Percentiles rank a stretch among this genome's conserved stretches.
These are phyloP conservation scores for Trichoderma virens DNA, from an alignment of 495 filamentous ascomycete species.

Conservation along the genomic window DNA sequence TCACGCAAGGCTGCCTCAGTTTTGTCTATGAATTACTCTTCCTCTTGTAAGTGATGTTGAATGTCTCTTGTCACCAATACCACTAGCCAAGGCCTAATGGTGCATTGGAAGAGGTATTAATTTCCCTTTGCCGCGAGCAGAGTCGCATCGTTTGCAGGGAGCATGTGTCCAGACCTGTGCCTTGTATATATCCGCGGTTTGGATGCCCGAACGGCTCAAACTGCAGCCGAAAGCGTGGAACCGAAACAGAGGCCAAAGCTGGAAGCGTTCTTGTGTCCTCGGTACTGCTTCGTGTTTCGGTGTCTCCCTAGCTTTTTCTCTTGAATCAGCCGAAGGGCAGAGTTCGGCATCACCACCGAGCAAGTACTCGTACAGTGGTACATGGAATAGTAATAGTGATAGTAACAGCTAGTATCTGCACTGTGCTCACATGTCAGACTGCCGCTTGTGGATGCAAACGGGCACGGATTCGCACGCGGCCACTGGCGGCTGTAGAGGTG, in stretches of 20 bases:
- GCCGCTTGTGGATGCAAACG: not conserved
- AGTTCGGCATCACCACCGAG: not conserved
- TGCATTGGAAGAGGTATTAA: not conserved
- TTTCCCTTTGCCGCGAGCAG: not conserved
- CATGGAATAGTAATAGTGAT: too few species aligned
- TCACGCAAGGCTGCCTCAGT: not conserved
- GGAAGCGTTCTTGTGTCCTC: not conserved
- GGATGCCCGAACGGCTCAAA: not conserved
- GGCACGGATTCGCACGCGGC: not conserved
- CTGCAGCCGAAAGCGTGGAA: slow-evolving; percentile 3
- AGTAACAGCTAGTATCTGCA: not conserved
- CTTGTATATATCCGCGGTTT: not conserved
- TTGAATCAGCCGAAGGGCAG: not conserved
- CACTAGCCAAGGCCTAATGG: not conserved
- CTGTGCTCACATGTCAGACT: slow-evolving; percentile 5
- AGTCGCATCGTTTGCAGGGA: not conserved
- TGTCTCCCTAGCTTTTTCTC: not conserved
- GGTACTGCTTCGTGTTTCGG: not conserved
- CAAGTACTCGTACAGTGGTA: not conserved
- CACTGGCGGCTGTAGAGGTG: not conserved
- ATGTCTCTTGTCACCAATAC: not conserved
- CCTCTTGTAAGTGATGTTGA: not conserved
- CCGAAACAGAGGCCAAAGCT: not conserved
- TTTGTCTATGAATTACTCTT: not conserved
- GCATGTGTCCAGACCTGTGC: not conserved